Base-by-base conservation (phyloP, 1,284 basidiomycete species). In the Heimioporus retisporus region DNA sequence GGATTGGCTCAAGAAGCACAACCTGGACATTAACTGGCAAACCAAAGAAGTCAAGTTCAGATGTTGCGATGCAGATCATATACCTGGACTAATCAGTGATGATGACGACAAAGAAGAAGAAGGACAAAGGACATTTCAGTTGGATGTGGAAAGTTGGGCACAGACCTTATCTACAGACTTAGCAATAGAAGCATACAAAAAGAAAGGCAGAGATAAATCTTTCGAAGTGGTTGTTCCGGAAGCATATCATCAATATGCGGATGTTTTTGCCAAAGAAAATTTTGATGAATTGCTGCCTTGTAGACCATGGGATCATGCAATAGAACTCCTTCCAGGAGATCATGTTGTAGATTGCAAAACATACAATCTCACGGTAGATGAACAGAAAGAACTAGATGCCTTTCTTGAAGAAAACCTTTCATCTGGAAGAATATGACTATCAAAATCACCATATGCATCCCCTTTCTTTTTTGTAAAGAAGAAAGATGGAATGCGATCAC, bases 241-340 rank as follows among this genome's bases (percentile, higher is more conserved):
- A 5, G 15, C 4, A 2, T 60, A 60, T 11, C 40, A 53, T 42
- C 13, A 53, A 1, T 53, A 19, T 8, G 1, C 7, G 1, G 59
- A 53, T 15, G 11, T 60, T 0, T 60, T 60, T 10, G 25, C 15
- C 1, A 60, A 61, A 16, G 25, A 54, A 28, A 28, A 7, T 11
- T 56, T 56, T 8, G 18, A 56, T 40, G 55, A 40, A 15, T 31
- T 56, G 15, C 35, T 31, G 2, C 11, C 8, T 6, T 4, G 16
- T 21, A 13, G 16, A 5, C 50, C 56, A 0, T 62, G 60, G 50
- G 51, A 65, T 11, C 60, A 62, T 35, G 64, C 21, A 1, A 59
- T 65, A 2, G 60, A 65, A 23, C 43, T 64, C 1, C 53, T 54
- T 7, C 53, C 25, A 28, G 53, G 53, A 28, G 18, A 54, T 11